These are phyloP conservation scores for Calocybe gangraenosa DNA, from an alignment of 768 basidiomycete genomes.

Conservation along the genomic window DNA sequence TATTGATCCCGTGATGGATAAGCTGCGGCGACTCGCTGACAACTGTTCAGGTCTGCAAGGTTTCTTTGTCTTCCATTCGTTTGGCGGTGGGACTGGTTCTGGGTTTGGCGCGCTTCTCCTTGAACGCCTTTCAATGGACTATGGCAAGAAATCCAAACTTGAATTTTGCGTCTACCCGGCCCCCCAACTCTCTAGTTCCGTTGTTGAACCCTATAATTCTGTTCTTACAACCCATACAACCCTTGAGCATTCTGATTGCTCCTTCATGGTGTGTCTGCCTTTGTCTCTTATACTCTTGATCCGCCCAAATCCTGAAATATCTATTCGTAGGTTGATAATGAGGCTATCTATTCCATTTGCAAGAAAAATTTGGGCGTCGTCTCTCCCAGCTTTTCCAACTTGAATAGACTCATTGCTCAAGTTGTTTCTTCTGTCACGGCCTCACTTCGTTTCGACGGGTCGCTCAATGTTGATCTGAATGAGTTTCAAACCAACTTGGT, in stretches of 20 bases:
- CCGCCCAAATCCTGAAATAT: slow-evolving; percentile 7
- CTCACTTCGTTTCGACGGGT: slow-evolving; percentile 95
- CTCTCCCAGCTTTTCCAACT: slow-evolving; percentile 87
- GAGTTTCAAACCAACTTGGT: slow-evolving; percentile 99
- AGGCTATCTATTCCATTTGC: slow-evolving; percentile 99
- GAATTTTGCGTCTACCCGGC: slow-evolving; percentile 99
- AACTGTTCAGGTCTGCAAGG: slow-evolving; percentile 98
- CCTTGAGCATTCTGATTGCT: slow-evolving; percentile 99
- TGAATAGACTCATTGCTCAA: slow-evolving; percentile 96
- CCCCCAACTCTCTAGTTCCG: slow-evolving; percentile 89
- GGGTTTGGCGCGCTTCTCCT: slow-evolving; percentile 97
- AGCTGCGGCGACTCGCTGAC: slow-evolving; percentile 93
- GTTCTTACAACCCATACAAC: slow-evolving; percentile 98
- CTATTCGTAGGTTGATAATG: slow-evolving; percentile 81
- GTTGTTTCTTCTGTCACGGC: slow-evolving; percentile 98
- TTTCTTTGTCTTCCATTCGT: slow-evolving; percentile 99
- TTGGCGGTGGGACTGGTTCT: slow-evolving; percentile 99
- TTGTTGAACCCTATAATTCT: slow-evolving; percentile 99
- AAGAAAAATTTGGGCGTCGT: slow-evolving; percentile 86
- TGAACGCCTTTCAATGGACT: slow-evolving; percentile 96
- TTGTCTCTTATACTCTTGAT: background rate
- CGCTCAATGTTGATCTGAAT: slow-evolving; percentile 93
- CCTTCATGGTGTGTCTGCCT: slow-evolving; percentile 79
- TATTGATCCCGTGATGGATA: slow-evolving; percentile 96
- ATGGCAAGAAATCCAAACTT: slow-evolving; percentile 98